Percentiles rank a stretch among this genome's conserved stretches.
These are phyloP conservation scores for Coleophoma cylindrospora DNA, from an alignment of 2,329 filamentous ascomycete species.

Conservation along the genomic window DNA sequence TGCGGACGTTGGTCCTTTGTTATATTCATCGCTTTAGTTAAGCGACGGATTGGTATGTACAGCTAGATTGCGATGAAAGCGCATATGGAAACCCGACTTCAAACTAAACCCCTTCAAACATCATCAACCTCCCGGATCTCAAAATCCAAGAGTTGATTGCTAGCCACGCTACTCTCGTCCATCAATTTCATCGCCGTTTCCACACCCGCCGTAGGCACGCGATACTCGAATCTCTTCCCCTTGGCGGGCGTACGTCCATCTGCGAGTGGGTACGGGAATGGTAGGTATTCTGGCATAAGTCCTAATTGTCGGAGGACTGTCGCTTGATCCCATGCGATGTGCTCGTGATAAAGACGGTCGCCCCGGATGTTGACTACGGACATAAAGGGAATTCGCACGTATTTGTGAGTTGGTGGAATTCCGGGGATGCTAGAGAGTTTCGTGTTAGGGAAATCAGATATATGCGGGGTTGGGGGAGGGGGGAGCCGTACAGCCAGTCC, in stretches of 20 bases:
- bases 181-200: conserved; percentile 44
- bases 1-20: too few relatives aligned
- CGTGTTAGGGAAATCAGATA: neutral
- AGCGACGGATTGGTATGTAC: too few relatives aligned
- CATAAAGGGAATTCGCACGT: conserved; percentile 57
- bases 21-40: too few relatives aligned
- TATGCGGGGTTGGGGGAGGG: neutral
- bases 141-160: conserved; percentile 46
- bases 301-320: conserved; percentile 58
- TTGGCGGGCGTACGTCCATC: conserved; percentile 23
- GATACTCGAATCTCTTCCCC: conserved; percentile 44
- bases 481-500: conserved; percentile 58
- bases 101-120: neutral
- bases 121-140: conserved; percentile 25
- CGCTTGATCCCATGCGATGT: conserved; percentile 67
- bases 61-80: too few relatives aligned
- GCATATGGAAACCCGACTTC: too few relatives aligned
- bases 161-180: conserved; percentile 45
- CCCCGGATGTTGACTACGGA: conserved; percentile 63
- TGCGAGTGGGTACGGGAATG: conserved; percentile 41
- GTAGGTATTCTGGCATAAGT: conserved; percentile 36
- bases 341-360: conserved; percentile 64
- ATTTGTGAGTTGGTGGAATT: conserved; percentile 48
- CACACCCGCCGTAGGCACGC: conserved; percentile 51
- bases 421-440: conserved; percentile 42